These are phyloP conservation scores for Prunus kanzakura DNA, from an alignment of 306 rosid genomes.

Conservation along the genomic window DNA sequence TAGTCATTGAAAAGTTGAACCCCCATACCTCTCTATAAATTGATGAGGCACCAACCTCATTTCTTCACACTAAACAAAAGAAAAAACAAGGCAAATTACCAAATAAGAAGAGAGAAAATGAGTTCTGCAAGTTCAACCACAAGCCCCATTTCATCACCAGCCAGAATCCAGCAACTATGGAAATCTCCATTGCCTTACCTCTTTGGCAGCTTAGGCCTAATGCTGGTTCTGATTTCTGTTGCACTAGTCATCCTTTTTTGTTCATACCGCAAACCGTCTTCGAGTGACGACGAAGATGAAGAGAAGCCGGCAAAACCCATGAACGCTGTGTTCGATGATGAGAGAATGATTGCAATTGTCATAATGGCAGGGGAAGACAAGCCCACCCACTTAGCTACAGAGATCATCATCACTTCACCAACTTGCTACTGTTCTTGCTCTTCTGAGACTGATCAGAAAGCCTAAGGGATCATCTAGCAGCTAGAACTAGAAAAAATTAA, in stretches of 20 bases:
- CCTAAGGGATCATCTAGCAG: background rate
- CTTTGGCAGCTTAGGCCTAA: slow-evolving; percentile 61
- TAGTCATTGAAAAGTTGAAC: slow-evolving; percentile 32
- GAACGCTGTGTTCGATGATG: background rate
- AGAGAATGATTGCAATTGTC: slow-evolving; percentile 36
- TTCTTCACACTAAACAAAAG: background rate
- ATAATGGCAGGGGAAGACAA: slow-evolving; percentile 53
- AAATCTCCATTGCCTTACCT: slow-evolving; percentile 77
- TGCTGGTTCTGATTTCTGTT: slow-evolving; percentile 49
- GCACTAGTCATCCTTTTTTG: slow-evolving; percentile 73
- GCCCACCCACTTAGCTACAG: slow-evolving; percentile 45
- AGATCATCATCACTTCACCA: background rate
- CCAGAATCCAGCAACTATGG: slow-evolving; percentile 37
- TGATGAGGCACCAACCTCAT: slow-evolving; percentile 21
- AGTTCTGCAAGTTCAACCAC: slow-evolving; percentile 25
- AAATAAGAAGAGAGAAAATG: slow-evolving; percentile 20
- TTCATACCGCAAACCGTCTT: slow-evolving; percentile 40
- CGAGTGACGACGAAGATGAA: background rate
- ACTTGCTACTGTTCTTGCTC: background rate
- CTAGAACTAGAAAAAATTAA: too few species aligned
- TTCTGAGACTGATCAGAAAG: slow-evolving; percentile 1
- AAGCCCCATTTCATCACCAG: background rate
- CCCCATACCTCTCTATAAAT: slow-evolving; percentile 38
- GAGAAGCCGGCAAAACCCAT: slow-evolving; percentile 15
- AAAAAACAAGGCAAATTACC: background rate